phyloP scores from a whole-genome alignment of 139 green algal species.

The Spirogloea muscicola region DNA sequence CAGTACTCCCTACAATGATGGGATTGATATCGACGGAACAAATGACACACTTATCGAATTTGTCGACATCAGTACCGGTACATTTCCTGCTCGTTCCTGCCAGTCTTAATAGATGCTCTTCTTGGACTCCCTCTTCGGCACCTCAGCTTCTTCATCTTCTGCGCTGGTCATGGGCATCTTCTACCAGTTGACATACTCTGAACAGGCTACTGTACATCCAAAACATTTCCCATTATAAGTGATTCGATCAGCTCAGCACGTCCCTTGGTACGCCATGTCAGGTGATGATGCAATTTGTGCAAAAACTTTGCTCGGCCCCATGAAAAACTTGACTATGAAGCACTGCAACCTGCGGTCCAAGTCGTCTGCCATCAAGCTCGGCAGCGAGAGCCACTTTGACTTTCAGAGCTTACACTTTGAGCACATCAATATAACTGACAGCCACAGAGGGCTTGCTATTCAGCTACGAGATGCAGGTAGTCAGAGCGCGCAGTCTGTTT shows the following conservation, averaged over 20 bases:
- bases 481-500: no score
- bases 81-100: no score
- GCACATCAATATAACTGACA: slow-evolving; percentile 6
- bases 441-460: slow-evolving; percentile 16
- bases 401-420: slow-evolving; percentile 24
- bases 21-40: slow-evolving; percentile 22
- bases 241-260: no score
- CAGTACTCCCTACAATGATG: slow-evolving; percentile 32
- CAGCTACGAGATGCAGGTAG: slow-evolving; percentile 26
- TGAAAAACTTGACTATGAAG: not conserved
- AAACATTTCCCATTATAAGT: no score
- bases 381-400: slow-evolving; percentile 24
- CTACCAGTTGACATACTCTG: no score
- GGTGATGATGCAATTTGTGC: slow-evolving; percentile 29
- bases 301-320: slow-evolving; percentile 14
- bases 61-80: slow-evolving; percentile 4
- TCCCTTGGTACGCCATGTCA: no score
- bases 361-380: slow-evolving; percentile 30
- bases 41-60: slow-evolving; percentile 24
- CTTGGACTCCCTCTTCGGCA: no score
- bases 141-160: no score
- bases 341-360: slow-evolving; percentile 30
- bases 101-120: no score
- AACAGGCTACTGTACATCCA: no score
- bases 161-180: no score